Conservation (phyloP, 345 rosid species). For the Gossypium stocksii region DNA sequence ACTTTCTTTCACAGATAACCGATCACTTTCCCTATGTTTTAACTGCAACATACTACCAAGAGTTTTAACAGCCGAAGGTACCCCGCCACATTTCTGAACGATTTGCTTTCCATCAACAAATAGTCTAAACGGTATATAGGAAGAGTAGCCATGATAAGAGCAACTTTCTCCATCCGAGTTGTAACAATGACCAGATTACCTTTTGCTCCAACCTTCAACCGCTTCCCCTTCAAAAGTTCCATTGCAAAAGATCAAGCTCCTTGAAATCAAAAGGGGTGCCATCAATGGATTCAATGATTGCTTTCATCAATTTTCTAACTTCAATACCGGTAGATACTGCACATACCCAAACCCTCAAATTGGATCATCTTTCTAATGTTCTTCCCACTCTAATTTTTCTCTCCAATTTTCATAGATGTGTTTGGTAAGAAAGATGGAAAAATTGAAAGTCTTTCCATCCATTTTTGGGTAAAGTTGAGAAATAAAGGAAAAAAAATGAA, state of each 20-base stretch:
- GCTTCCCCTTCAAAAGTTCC: not conserved
- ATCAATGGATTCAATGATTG: slow-evolving; percentile 15
- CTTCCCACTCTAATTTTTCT: too few species aligned
- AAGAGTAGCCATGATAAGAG: slow-evolving; percentile 14
- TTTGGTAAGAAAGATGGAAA: too few species aligned
- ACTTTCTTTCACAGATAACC: slow-evolving; percentile 26
- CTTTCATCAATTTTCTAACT: slow-evolving; percentile 6
- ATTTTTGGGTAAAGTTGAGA: too few species aligned
- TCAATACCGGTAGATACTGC: slow-evolving; percentile 22
- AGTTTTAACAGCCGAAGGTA: not conserved
- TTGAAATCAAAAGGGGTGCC: not conserved
- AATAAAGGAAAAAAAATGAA: too few species aligned
- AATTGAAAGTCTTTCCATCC: too few species aligned
- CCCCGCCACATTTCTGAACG: slow-evolving; percentile 19
- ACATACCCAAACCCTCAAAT: slow-evolving; percentile 19
- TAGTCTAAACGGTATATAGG: not conserved
- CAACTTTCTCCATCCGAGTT: slow-evolving; percentile 13
- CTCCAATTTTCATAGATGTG: too few species aligned
- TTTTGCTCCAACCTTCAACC: not conserved
- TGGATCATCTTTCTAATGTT: too few species aligned
- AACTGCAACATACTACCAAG: not conserved
- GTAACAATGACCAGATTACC: slow-evolving; percentile 2
- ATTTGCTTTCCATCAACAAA: slow-evolving; percentile 13
- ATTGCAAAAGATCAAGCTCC: slow-evolving; percentile 12
- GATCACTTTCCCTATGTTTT: not conserved